Evolutionary conservation across 257 asterid species (phyloP).

Genomic region (Solanum chiquidenum): DNA sequence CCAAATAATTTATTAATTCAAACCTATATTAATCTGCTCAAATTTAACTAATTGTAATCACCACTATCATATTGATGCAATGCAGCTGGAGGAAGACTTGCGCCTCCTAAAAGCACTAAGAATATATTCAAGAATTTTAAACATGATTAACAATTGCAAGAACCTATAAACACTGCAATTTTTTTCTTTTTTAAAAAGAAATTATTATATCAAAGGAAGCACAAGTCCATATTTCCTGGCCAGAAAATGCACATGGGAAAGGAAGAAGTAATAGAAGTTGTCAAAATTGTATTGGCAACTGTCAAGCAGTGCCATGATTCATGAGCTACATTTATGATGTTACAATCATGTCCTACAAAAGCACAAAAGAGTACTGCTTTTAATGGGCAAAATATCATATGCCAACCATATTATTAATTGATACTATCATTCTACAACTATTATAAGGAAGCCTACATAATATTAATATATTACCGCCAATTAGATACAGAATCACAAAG

Average conservation of each 20-base stretch:
- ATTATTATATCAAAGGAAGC: not conserved
- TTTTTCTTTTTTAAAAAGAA: not conserved
- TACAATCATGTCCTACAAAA: not conserved
- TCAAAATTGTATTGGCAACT: not conserved
- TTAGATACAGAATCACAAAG: too few relatives aligned
- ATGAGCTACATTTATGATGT: not conserved
- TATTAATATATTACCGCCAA: too few relatives aligned
- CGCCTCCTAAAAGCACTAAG: not conserved
- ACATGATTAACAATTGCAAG: not conserved
- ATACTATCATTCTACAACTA: not conserved
- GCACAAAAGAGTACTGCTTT: not conserved
- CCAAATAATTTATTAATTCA: too few relatives aligned
- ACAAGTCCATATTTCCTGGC: not conserved
- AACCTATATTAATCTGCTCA: not conserved
- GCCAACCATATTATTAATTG: not conserved
- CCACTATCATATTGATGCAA: not conserved
- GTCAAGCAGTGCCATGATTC: not conserved
- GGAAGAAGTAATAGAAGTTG: not conserved
- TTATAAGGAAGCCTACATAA: not conserved
- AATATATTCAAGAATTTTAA: not conserved
- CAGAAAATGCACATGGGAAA: constrained; percentile 1
- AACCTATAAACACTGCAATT: not conserved
- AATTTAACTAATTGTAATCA: too few relatives aligned
- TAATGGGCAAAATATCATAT: not conserved
- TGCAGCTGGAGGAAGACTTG: not conserved